Evolutionary conservation across 108 stramenopile species (phyloP), one percentile per base, ranked within the genome.

Genomic region (Pseudonitzschia multistriata): DNA sequence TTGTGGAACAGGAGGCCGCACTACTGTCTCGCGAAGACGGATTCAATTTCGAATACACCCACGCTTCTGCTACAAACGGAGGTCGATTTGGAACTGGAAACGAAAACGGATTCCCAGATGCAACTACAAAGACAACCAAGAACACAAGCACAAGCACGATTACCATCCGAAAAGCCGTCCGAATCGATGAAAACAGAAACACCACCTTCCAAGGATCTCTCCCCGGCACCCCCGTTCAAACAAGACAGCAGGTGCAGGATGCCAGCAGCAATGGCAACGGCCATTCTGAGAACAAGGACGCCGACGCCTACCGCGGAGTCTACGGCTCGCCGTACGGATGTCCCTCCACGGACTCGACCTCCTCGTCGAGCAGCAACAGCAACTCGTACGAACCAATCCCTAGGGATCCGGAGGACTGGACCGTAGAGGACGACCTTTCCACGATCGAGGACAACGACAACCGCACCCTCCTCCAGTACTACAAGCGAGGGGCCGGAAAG

Each of bases 361-460:
- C 24, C 25, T 52, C 50, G 50, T 52, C 50, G 24, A 17, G 29
- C 57, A 55, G 10, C 54, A 55, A 27, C 29, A 55, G 24, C 24
- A n/a, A 59, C 33, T 59, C 25, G n/a, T 52, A 52, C 50, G 50
- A 52, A 25, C 50, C 50, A 2, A 52, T 52, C 4, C 25, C 50
- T 1, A 3, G n/a, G n/a, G 57, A 27, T 0, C 31, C 31, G 14
- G 50, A 52, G 8, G 50, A 52, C 22, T 52, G 50, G 50, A 52
- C 50, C 50, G 3, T 52, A 7, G 50, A 52, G 2, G 50, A 25
- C n/a, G n/a, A n/a, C n/a, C n/a, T n/a, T n/a, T n/a, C n/a, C n/a
- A n/a, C n/a, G 8, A 52, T 24, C 24, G 2, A 10, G 2, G 21
- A 25, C 15, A 25, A 52, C 50, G 50, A 52, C 11, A 24, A 52